Base-by-base conservation (phyloP, 176 grass and related monocot genomes). In the Carex pumila region DNA sequence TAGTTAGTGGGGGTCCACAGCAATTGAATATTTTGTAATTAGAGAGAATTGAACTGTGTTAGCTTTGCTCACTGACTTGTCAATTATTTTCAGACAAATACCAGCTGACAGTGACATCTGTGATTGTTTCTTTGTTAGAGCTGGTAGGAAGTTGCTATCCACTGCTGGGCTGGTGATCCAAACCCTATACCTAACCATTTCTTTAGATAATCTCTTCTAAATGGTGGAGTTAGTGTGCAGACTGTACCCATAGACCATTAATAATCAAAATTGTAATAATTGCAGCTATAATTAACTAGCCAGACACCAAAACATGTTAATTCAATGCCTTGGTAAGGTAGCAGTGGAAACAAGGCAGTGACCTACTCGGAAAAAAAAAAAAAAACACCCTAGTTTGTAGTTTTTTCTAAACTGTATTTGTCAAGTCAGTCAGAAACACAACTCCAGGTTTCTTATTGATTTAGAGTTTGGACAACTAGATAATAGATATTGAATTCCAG, bases 161-260 rank as follows among this genome's bases (percentile, higher is more conserved):
- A 45, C n/a, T 53, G 14, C 15, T 7, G 19, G 71, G 45, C 45
- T 14, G 71, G 71, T 75, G 71, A 75, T 52, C 71, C n/a, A 29
- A 75, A 75, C 80, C 36, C 39, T 83, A 64, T 83, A 83, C 80
- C 80, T 83, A 83, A 65, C 30, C 6, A 43, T 53, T 53, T 68
- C n/a, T 81, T 45, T 1, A 14, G 6, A 29, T 31, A 77, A 56
- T 55, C 53, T 15, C 41, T 73, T 5, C 25, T 25, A 21, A 30
- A 31, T 31, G 17, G 50, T 56, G 73, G 25, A 18, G 50, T 77
- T 77, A 17, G 52, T 71, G 25, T 6, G 73, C 50, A 77, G 17
- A 77, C 17, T 55, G 73, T 77, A 56, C 73, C 72, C 12, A 56
- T 13, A 56, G 11, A 14, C 19, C 22, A 77, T 77, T 77, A 77